Percentiles rank a stretch among this genome's conserved stretches.
These are phyloP conservation scores for Pyrenula aspistea DNA, from an alignment of 495 filamentous ascomycete species.

Conservation along the genomic window DNA sequence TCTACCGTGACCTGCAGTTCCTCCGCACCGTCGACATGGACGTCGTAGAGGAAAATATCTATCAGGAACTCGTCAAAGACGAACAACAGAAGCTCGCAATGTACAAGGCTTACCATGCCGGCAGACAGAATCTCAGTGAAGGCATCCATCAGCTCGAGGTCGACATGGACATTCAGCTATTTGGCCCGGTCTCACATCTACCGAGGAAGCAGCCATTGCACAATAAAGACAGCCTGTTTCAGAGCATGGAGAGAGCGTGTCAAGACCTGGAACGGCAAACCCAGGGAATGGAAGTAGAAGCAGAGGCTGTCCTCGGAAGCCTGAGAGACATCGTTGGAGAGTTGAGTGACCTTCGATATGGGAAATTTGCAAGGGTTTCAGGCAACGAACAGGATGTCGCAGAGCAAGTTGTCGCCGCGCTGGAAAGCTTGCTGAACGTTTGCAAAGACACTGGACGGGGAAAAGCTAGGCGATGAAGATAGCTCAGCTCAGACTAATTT, in stretches of 20 bases:
- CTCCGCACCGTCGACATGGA: constrained; percentile 59
- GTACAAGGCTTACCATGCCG: constrained; percentile 10
- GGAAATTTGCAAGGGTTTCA: constrained; percentile 51
- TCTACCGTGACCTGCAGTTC: constrained; percentile 73
- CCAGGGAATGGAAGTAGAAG: constrained; percentile 48
- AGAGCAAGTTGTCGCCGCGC: constrained; percentile 17
- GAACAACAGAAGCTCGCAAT: constrained; percentile 50
- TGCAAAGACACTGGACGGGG: background rate
- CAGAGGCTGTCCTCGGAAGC: constrained; percentile 43
- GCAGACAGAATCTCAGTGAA: constrained; percentile 31
- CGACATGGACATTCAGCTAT: constrained; percentile 61
- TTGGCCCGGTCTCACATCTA: constrained; percentile 39
- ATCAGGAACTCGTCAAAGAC: constrained; percentile 50
- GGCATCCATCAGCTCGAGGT: constrained; percentile 58
- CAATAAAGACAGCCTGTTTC: constrained; percentile 49
- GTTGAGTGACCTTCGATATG: constrained; percentile 75
- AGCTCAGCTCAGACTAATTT: no score
- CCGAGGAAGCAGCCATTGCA: constrained; percentile 34
- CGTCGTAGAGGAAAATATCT: constrained; percentile 54
- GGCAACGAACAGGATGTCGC: constrained; percentile 46
- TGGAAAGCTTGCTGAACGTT: background rate
- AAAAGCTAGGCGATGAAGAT: background rate
- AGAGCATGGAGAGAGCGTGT: constrained; percentile 54
- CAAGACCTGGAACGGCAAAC: constrained; percentile 55
- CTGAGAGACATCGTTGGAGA: constrained; percentile 53